phyloP scores from a whole-genome alignment of 2,329 filamentous ascomycete genomes.

The Podosphaera fusca region DNA sequence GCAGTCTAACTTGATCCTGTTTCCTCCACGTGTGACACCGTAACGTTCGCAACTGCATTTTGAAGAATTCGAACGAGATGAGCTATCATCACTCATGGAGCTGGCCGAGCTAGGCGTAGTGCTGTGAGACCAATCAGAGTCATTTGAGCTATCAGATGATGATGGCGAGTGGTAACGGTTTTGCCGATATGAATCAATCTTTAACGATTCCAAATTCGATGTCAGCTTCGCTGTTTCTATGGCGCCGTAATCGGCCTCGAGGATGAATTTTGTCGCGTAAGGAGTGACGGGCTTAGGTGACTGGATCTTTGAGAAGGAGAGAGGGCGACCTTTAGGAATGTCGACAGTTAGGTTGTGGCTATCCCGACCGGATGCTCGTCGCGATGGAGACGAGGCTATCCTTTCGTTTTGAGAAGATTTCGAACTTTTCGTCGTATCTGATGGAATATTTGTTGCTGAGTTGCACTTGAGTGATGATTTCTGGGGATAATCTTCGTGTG shows the following conservation, averaged over 20 bases:
- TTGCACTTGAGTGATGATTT: constrained; percentile 21
- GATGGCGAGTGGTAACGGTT: constrained; percentile 29
- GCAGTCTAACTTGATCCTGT: constrained; percentile 90
- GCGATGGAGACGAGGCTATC: constrained; percentile 23
- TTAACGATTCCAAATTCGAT: constrained; percentile 43
- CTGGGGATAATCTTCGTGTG: constrained; percentile 21
- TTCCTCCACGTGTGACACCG: constrained; percentile 62
- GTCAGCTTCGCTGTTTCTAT: constrained; percentile 59
- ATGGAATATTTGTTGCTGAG: constrained; percentile 20
- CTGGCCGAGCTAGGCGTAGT: constrained; percentile 43
- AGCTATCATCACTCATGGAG: constrained; percentile 56
- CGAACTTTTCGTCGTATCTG: constrained; percentile 20
- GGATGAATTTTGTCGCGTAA: constrained; percentile 67
- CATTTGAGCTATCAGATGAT: constrained; percentile 45
- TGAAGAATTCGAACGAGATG: constrained; percentile 49
- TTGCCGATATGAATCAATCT: constrained; percentile 33
- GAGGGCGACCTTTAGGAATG: constrained; percentile 68
- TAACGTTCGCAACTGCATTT: constrained; percentile 82
- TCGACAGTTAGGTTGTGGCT: constrained; percentile 30
- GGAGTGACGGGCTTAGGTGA: constrained; percentile 78
- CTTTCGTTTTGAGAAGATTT: constrained; percentile 7
- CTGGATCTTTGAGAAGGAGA: constrained; percentile 74
- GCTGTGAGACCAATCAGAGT: constrained; percentile 51
- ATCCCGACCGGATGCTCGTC: constrained; percentile 19
- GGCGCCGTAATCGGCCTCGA: constrained; percentile 55